Percentiles rank a stretch among this genome's conserved stretches.
Evolutionary conservation across 1,284 basidiomycete species (phyloP).

Genomic region (Erythrobasidium hasegawianum): DNA sequence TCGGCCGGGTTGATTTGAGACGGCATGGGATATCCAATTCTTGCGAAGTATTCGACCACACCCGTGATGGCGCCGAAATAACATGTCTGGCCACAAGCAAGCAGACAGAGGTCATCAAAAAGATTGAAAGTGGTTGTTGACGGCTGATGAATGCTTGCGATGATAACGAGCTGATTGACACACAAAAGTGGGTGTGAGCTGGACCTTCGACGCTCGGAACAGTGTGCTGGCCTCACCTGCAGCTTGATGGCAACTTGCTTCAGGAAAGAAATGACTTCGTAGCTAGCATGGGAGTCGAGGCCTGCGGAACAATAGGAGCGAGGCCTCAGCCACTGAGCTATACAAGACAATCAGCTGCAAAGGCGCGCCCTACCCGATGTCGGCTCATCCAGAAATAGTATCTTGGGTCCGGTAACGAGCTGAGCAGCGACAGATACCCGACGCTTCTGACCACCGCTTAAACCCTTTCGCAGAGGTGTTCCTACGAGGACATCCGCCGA

Average conservation of each 20-base stretch:
- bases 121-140: slow-evolving; percentile 47
- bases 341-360: not conserved
- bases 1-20: slow-evolving; percentile 44
- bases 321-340: not conserved
- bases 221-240: not conserved
- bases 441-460: slow-evolving; percentile 51
- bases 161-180: slow-evolving; percentile 45
- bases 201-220: too few species aligned
- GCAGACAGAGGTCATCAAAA: slow-evolving; percentile 47
- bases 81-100: slow-evolving; percentile 44
- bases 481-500: slow-evolving; percentile 48
- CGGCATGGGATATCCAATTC: slow-evolving; percentile 39
- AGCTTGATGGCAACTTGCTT: not conserved
- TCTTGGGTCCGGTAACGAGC: slow-evolving; percentile 48
- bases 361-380: slow-evolving; percentile 41
- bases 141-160: slow-evolving; percentile 50
- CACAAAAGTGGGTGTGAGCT: slow-evolving; percentile 43
- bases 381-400: slow-evolving; percentile 53
- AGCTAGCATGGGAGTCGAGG: slow-evolving; percentile 43
- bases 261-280: slow-evolving; percentile 47
- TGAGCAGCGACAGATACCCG: slow-evolving; percentile 49
- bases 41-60: slow-evolving; percentile 36
- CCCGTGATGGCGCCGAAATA: slow-evolving; percentile 41
- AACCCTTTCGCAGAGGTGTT: slow-evolving; percentile 51
- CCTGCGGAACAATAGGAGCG: not conserved